These are phyloP conservation scores for Fusarium vanettenii DNA, from an alignment of 2,329 filamentous ascomycete species.

Conservation along the genomic window DNA sequence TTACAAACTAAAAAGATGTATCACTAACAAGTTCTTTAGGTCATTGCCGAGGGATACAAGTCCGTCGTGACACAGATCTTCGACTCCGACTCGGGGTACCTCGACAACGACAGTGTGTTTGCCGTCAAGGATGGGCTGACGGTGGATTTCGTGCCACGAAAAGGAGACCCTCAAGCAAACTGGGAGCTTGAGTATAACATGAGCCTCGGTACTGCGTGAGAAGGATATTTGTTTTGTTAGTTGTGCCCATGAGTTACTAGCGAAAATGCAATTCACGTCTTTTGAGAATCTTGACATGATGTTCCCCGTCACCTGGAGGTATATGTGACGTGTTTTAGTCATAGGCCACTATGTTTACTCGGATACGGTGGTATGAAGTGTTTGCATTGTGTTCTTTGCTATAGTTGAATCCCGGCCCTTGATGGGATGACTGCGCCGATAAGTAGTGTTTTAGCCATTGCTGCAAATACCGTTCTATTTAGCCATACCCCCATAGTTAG, in stretches of 20 bases:
- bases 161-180: constrained; percentile 58
- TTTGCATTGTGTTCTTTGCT: too few relatives aligned
- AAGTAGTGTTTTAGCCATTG: too few relatives aligned
- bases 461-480: not conserved
- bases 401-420: too few relatives aligned
- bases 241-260: not conserved
- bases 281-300: not conserved
- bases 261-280: not conserved
- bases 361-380: too few relatives aligned
- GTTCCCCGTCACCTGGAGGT: too few relatives aligned
- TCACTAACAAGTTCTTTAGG: constrained; percentile 29
- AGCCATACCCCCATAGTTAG: not conserved
- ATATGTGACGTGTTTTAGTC: too few relatives aligned
- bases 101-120: constrained; percentile 65
- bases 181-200: constrained; percentile 74
- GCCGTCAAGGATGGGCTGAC: constrained; percentile 64
- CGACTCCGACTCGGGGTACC: constrained; percentile 72
- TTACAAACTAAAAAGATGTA: accelerated
- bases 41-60: constrained; percentile 68
- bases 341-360: too few relatives aligned
- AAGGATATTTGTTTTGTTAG: not conserved
- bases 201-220: not conserved
- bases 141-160: constrained; percentile 54
- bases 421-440: too few relatives aligned
- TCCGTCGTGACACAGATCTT: constrained; percentile 81